Conservation (phyloP, 2,329 filamentous ascomycete species). For the Fusarium algeriense region DNA sequence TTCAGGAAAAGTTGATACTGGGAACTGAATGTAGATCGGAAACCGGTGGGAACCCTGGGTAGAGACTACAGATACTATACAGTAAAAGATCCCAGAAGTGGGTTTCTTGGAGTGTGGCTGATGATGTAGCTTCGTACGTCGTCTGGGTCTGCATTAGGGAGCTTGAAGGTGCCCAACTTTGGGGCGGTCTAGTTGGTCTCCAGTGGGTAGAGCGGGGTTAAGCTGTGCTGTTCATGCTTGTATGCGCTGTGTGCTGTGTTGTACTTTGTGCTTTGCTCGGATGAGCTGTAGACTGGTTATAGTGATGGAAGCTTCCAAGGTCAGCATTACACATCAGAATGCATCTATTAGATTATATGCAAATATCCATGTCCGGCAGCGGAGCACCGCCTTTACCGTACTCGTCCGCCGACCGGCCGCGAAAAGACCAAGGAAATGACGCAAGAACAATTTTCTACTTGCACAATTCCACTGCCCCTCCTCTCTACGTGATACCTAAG, state of each 20-base stretch:
- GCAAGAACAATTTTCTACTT: conserved; percentile 38
- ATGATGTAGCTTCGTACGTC: conserved; percentile 43
- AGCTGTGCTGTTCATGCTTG: conserved; percentile 34
- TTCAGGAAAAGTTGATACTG: conserved; percentile 32
- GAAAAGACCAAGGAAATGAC: conserved; percentile 45
- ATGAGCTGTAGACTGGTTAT: conserved; percentile 22
- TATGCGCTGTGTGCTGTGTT: conserved; percentile 17
- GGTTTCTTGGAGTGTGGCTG: conserved; percentile 42
- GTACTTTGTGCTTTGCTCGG: conserved; percentile 3
- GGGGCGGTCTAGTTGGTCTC: conserved; percentile 31
- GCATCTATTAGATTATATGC: conserved; percentile 10
- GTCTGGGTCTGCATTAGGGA: conserved; percentile 12
- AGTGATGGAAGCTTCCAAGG: conserved; percentile 16
- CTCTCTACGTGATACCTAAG: background rate
- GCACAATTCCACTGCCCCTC: conserved; percentile 34
- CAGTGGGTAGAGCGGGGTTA: conserved; percentile 29
- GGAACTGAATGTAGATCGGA: conserved; percentile 21
- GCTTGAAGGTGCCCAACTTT: conserved; percentile 35
- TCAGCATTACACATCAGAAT: conserved; percentile 22
- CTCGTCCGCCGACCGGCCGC: conserved; percentile 9
- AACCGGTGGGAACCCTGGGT: conserved; percentile 31
- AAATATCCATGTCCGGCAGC: conserved; percentile 27
- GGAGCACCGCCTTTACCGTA: conserved; percentile 11
- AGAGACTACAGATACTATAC: conserved; percentile 4
- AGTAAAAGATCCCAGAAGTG: conserved; percentile 18